These are phyloP conservation scores for Nematocida ausubeli DNA, from an alignment of 371 early-diverging fungal genomes.

Conservation along the genomic window DNA sequence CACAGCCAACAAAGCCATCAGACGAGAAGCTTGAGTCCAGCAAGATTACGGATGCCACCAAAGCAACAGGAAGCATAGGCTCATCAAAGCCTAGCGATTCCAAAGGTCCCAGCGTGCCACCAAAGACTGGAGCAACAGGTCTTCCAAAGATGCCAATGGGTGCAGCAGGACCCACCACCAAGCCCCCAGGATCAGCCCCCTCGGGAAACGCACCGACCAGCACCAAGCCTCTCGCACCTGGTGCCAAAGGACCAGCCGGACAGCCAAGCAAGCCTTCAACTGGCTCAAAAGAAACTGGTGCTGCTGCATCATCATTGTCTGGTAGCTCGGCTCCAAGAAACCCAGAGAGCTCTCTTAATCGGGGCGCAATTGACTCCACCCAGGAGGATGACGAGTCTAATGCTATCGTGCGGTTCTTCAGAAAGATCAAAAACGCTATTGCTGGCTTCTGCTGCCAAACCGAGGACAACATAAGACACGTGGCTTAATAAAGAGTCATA, in stretches of 20 bases:
- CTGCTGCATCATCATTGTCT: constrained; percentile 24
- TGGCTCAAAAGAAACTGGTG: constrained; percentile 29
- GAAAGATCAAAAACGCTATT: constrained; percentile 49
- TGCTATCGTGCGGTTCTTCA: constrained; percentile 30
- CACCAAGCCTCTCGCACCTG: neutral
- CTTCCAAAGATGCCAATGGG: neutral
- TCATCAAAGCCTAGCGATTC: neutral
- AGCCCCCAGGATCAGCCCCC: neutral
- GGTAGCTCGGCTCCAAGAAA: neutral
- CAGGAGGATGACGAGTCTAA: constrained; percentile 43
- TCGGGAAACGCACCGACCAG: neutral
- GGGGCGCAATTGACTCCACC: no score
- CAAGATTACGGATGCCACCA: constrained; percentile 4
- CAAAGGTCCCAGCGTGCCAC: neutral
- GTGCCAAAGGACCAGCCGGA: neutral
- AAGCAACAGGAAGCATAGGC: neutral
- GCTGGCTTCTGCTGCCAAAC: constrained; percentile 45
- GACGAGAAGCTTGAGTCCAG: constrained; percentile 13
- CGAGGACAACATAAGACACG: constrained; percentile 41
- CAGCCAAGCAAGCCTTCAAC: neutral
- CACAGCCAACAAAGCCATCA: constrained; percentile 14
- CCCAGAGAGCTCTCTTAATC: neutral
- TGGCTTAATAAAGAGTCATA: constrained; percentile 44
- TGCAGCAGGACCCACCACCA: neutral
- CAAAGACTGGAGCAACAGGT: constrained; percentile 2